Evolutionary conservation across 192 early-diverging fungal species (phyloP), one percentile per base, ranked within the genome.

Genomic region (Coemansia aciculifera): DNA sequence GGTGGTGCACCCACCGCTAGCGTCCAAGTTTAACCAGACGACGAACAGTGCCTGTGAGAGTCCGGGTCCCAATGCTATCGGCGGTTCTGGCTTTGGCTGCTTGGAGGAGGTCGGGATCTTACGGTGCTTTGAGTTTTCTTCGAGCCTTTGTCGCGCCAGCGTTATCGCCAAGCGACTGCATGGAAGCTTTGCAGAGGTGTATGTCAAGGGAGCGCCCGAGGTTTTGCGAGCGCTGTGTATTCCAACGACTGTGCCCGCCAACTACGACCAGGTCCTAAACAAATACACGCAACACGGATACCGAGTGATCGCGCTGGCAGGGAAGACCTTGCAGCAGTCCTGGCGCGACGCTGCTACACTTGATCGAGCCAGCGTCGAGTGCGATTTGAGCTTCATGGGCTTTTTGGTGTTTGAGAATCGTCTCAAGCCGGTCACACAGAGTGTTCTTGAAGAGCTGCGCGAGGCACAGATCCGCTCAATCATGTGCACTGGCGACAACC

Each of bases 401-500:
- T 94, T 99, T 66, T 88, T 99, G 24, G 87, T 99, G 21, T 99
- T 99, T 86, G 98, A 98, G 71, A 99, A 99, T 87, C 92, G 94
- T 77, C 72, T 98, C 24, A 99, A 99, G 64, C 86, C 92, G 7
- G 89, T 86, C 2, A 95, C 97, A 0, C 75, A 86, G 0, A 64
- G 74, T 2, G 90, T 92, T 0, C 87, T 99, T 4, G 70, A 86
- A 23, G 89, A 88, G n/a, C 84, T 99, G 15, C 75, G 86, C 42
- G 84, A 86, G 32, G 97, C 98, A 5, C 82, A 78, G 17, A 95
- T 99, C 60, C 86, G 95, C 15, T 89, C 91, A 74, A 85, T 98
- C 23, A 99, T 99, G 98, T 98, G 97, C 71, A 98, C 98, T 0
- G 94, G 95, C 31, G 98, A 99, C 68, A 99, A 98, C 79, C 87